Evolutionary conservation across 2,329 filamentous ascomycete species (phyloP).

Genomic region (Gnomoniopsis sp.): DNA sequence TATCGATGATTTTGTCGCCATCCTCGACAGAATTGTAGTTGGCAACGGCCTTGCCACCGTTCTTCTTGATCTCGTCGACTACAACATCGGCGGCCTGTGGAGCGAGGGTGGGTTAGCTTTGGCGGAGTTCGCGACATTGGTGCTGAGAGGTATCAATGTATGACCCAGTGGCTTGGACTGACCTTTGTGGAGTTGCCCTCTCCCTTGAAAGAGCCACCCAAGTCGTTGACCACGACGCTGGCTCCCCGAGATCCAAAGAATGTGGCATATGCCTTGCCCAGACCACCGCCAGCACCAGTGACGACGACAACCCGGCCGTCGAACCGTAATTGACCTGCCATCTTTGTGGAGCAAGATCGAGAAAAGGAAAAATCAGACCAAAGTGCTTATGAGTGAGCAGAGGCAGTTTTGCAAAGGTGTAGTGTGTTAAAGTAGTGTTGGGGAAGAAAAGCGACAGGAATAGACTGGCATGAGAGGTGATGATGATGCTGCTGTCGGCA

Average conservation of each 20-base stretch:
- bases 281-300: conserved; percentile 78
- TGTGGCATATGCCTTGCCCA: conserved; percentile 77
- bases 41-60: conserved; percentile 91
- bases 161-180: conserved; percentile 23
- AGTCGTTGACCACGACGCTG: conserved; percentile 80
- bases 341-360: conserved; percentile 28
- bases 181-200: conserved; percentile 87
- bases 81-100: conserved; percentile 75
- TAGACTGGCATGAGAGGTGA: neutral
- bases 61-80: conserved; percentile 77
- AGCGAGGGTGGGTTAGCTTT: conserved; percentile 1
- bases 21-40: conserved; percentile 96
- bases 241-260: conserved; percentile 90
- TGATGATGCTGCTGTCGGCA: conserved; percentile 7
- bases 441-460: neutral
- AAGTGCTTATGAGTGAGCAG: neutral
- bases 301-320: conserved; percentile 88
- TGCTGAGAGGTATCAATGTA: neutral
- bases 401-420: no score
- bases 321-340: conserved; percentile 69
- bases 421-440: no score
- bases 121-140: neutral
- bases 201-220: conserved; percentile 89
- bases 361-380: neutral
- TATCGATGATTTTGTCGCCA: conserved; percentile 91